Conservation (phyloP, 108 stramenopile species). For the Stephanodiscus minutulus region DNA sequence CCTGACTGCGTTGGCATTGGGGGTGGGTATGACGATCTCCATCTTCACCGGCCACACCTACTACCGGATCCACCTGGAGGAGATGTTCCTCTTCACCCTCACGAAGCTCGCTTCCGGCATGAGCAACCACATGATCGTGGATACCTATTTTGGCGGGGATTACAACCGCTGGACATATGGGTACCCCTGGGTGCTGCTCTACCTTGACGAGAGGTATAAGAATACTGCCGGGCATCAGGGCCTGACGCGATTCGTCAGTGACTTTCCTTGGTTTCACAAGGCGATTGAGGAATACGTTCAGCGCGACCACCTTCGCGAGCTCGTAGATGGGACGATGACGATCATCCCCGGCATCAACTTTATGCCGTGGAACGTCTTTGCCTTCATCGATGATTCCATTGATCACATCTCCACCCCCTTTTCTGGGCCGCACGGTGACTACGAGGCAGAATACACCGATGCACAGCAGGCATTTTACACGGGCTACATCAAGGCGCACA, state of each 20-base stretch:
- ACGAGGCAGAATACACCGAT: slow-evolving; percentile 5
- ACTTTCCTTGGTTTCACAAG: not conserved
- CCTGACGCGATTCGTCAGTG: not conserved
- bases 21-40: too few species aligned
- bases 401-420: slow-evolving; percentile 12
- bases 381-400: slow-evolving; percentile 27
- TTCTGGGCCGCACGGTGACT: slow-evolving; percentile 33
- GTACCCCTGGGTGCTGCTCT: slow-evolving; percentile 7
- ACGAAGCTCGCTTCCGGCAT: not conserved
- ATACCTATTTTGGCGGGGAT: slow-evolving; percentile 10
- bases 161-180: slow-evolving; percentile 4
- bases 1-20: too few species aligned
- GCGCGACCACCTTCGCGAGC: not conserved
- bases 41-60: too few species aligned
- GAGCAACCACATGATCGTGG: not conserved
- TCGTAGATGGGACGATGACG: not conserved
- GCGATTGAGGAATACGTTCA: slow-evolving; percentile 5
- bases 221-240: slow-evolving; percentile 5
- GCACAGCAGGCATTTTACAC: slow-evolving; percentile 23
- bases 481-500: slow-evolving; percentile 26
- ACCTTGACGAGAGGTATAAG: slow-evolving; percentile 7
- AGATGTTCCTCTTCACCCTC: slow-evolving; percentile 4
- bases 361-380: slow-evolving; percentile 16
- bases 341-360: not conserved
- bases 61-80: too few species aligned